Base-by-base conservation (phyloP, 83 land plant species). In the Diphasiastrum complanatum region DNA sequence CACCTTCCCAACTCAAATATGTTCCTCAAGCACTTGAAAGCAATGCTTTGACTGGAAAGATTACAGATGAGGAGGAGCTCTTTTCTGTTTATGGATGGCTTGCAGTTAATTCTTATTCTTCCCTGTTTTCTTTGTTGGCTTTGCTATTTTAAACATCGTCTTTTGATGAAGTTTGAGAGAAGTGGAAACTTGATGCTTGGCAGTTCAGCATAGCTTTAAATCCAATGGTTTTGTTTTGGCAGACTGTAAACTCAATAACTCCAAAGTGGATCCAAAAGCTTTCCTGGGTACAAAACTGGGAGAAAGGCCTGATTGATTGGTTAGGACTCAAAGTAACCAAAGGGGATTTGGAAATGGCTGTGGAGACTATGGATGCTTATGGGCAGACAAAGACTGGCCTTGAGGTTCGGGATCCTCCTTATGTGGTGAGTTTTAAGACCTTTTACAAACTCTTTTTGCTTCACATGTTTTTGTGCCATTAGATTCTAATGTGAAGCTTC, bases 61-160 rank as follows among this genome's bases (percentile, higher is more conserved):
- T 1, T 28, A 70, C 51, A 8, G 78, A 75, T 43, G 78, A 68
- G 30, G 78, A 75, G 18, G 78, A 75, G 54, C 52, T 75, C 4
- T 68, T 64, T 33, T 26, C 45, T 40, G 20, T 68, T 20, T 49
- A 49, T 26, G 46, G 66, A 28, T 68, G 72, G 72, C 51, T 68
- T 18, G 73, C 16, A 11, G 61, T 45, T 24, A 45, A 29, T 56
- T 11, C 20, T 56, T 11, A 0, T 14, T 56, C 0, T 56, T 27
- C n/a, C n/a, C n/a, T n/a, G n/a, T n/a, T n/a, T n/a, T n/a, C n/a
- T n/a, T n/a, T n/a, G n/a, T n/a, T n/a, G n/a, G n/a, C n/a, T n/a
- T n/a, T n/a, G n/a, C n/a, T n/a, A n/a, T n/a, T n/a, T n/a, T n/a
- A n/a, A n/a, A n/a, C n/a, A n/a, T n/a, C n/a, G n/a, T n/a, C n/a